These are phyloP conservation scores for Xylariaceae sp. DNA, from an alignment of 2,329 filamentous ascomycete species.

Conservation along the genomic window DNA sequence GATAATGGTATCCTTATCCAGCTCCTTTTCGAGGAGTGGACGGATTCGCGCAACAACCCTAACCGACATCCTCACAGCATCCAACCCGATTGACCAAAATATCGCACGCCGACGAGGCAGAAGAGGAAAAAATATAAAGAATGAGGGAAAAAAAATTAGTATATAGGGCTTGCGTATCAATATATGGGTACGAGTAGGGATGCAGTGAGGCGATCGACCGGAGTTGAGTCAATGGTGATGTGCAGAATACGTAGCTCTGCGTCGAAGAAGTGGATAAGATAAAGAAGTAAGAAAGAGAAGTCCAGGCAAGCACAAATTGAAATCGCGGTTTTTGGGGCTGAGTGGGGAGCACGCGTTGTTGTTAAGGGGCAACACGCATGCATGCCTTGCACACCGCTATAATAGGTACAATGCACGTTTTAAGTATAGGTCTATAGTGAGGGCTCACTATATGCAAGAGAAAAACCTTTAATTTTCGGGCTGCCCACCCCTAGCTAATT, in stretches of 20 bases:
- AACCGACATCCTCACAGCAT: constrained; percentile 52
- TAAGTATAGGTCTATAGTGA: too few relatives aligned
- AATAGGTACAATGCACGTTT: background rate
- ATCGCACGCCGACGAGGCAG: too few relatives aligned
- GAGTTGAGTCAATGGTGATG: background rate
- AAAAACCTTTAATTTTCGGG: too few relatives aligned
- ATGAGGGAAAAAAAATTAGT: background rate
- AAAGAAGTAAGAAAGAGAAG: background rate
- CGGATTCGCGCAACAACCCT: constrained; percentile 87
- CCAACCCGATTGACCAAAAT: background rate
- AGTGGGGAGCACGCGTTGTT: background rate
- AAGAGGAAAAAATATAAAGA: background rate
- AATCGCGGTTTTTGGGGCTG: background rate
- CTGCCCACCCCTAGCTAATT: too few relatives aligned
- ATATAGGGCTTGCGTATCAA: background rate
- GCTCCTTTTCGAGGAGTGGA: constrained; percentile 78
- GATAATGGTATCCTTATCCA: constrained; percentile 84
- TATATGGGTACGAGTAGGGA: background rate
- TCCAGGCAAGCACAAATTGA: background rate
- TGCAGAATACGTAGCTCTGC: background rate
- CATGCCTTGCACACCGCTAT: background rate
- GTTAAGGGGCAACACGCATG: background rate
- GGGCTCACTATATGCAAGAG: too few relatives aligned
- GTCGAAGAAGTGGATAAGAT: background rate
- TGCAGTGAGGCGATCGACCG: constrained; percentile 4